Base-by-base conservation (phyloP, 2,329 filamentous ascomycete species). In the Blastomyces percursus region DNA sequence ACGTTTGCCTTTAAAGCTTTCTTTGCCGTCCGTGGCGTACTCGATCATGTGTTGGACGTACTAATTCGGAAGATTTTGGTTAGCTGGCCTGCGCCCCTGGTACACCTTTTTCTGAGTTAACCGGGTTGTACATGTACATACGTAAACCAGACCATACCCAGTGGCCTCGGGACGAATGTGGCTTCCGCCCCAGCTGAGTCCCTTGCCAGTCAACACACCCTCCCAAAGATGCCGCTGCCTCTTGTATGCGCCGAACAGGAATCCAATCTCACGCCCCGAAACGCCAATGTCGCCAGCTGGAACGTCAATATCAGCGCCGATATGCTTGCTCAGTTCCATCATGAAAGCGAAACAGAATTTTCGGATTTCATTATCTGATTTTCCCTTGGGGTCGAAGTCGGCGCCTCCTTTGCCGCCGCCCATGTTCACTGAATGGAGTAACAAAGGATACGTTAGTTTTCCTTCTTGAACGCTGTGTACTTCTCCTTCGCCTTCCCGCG, bases 361-460 rank as follows among this genome's bases (percentile, higher is more conserved):
- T 74, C 94, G 90, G 80, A 97, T 97, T 84, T 97, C 94, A 76
- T 86, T 89, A 80, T 99, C 92, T 62, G 88, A 89, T 85, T 96
- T 97, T 81, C 91, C 92, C 86, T 97, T 99, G 77, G 94, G 94
- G 80, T 97, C 91, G 77, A 99, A 97, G 82, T 97, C 94, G 76
- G 93, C 88, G 73, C 94, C 94, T 80, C 94, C 94, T 83, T 97
- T 97, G 74, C 89, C 94, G 80, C 94, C 94, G 68, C 94, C 94
- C 86, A 99, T 96, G 81, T 85, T 90, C 73, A 95, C 86, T 89
- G 14, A 11, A 38, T 24, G 6, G 21, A 50, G 11, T 16, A 40
- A 52, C 21, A 52, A 40, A 40, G 2, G 57, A 14, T n/a, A 52
- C 11, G n/a, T 50, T 21, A 60, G 14, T 40, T 24, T 60, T 60